Evolutionary conservation across 1,284 basidiomycete genomes (phyloP), one percentile per base, ranked within the genome.

Genomic region (Cryptococcus sp.): DNA sequence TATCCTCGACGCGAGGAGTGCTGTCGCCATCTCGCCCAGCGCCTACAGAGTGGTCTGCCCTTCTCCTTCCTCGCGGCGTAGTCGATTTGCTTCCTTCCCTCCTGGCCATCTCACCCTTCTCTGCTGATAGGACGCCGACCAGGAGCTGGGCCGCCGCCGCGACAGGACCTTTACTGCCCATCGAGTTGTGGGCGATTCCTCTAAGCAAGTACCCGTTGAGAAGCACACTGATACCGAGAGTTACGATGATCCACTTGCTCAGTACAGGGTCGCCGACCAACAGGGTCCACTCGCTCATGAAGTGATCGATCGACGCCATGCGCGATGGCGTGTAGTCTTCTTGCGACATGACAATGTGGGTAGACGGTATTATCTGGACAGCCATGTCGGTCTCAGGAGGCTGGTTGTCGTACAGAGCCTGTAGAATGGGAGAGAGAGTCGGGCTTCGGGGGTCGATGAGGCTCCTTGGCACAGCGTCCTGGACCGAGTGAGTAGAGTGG

Each of bases 201-300:
- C 93, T 95, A 62, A 99, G 84, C 38, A 99, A 82, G 75, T 93
- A 97, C 1, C 93, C 93, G 70, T 99, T 99, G 63, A 99, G 82
- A 62, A 89, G 86, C 63, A 99, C 88, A 63, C 89, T 92, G 65
- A 95, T 85, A 3, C 87, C 88, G 38, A 99, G 85, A 17, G 90
- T 83, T 54, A 93, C 83, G 55, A 97, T 90, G 69, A 99, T 95
- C 91, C 92, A 96, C 81, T 99, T 99, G 71, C 87, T 89, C 66
- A 99, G 81, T 55, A 98, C 86, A 0, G 95, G 95, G 73, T 99
- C 95, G 35, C 93, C 93, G 54, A 97, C 93, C 63, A 98, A 86
- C n/a, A 83, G 82, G 8, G 91, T 92, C 95, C 94, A 98, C n/a
- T 86, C 85, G 42, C 86, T 86, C 89, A 97, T 91, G 81, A 96